These are phyloP conservation scores for Mycena vitilis DNA, from an alignment of 768 basidiomycete species.

Conservation along the genomic window DNA sequence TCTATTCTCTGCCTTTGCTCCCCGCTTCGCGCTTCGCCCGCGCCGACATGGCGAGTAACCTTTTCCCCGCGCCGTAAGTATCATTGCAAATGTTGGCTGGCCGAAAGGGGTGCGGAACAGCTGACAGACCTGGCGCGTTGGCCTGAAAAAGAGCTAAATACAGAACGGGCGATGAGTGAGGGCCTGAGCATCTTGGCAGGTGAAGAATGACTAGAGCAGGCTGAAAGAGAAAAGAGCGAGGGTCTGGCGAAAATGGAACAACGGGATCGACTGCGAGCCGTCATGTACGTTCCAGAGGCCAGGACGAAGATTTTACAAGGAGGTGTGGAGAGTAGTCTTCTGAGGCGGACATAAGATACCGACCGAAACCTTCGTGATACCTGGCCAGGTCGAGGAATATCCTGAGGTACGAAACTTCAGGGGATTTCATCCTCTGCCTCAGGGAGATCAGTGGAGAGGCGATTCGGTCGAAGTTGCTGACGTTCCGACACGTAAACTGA, in stretches of 20 bases:
- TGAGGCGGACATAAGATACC: too few species aligned
- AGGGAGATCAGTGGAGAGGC: conserved; percentile 70
- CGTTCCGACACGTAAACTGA: conserved; percentile 35
- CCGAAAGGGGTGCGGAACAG: conserved; percentile 73
- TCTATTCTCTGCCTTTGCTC: too few species aligned
- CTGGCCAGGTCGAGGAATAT: too few species aligned
- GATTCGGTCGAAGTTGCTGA: conserved; percentile 69
- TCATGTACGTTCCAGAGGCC: conserved; percentile 94
- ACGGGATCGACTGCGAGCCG: conserved; percentile 89
- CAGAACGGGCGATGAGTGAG: conserved; percentile 84
- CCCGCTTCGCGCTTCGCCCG: too few species aligned
- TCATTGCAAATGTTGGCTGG: conserved; percentile 26
- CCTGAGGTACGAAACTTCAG: too few species aligned
- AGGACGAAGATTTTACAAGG: conserved; percentile 84
- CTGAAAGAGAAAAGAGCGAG: conserved; percentile 68
- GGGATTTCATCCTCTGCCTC: too few species aligned
- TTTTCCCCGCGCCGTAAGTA: too few species aligned
- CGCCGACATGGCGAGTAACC: too few species aligned
- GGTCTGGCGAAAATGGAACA: conserved; percentile 71
- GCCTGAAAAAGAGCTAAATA: conserved; percentile 80
- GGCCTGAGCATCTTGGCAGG: too few species aligned
- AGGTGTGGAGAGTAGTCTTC: conserved; percentile 69
- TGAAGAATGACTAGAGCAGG: conserved; percentile 75
- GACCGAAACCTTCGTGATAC: too few species aligned
- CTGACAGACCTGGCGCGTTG: conserved; percentile 69